Evolutionary conservation across 1,284 basidiomycete species (phyloP), one percentile per base, ranked within the genome.

Genomic region (Apiotrichum akiyoshidainum): DNA sequence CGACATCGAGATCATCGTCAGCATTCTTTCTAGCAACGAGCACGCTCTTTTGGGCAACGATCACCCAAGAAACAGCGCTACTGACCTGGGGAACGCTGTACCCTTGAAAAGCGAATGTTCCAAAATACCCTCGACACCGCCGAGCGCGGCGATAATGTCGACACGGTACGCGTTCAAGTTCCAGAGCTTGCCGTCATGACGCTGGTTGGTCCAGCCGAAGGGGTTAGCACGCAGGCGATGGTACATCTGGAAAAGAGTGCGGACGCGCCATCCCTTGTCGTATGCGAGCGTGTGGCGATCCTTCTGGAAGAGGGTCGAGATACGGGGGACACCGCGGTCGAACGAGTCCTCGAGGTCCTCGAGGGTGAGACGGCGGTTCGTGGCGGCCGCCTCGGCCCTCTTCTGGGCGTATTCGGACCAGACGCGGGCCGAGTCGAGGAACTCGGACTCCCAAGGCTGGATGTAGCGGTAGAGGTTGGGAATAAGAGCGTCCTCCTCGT

Each of bases 351-450:
- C 93, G 22, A 97, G 82, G 82, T 97, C 94, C 74, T 98, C 94
- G n/a, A 97, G 82, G 1, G 94, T 98, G 49, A 98, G 81, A 26
- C 96, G 87, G 59, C 95, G 88, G 78, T 99, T 98, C 76, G 97
- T 92, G 3, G 95, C 93, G 65, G 93, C 95, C 21, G 95, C 96
- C 75, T 99, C 96, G 79, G 98, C 98, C 65, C 96, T 83, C 84
- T 99, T 99, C 90, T 97, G 91, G 0, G 96, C 96, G 76, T 99
- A 99, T 79, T 99, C 96, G 3, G 90, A 92, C 96, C 96, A 99
- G 33, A 99, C 96, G 65, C 96, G 91, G 42, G 93, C 93, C 7
- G 92, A 96, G 76, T 99, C 96, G 65, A 96, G 79, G 81, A 99
- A 99, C 77, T 99, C 96, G 1, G 95, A 91, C 76, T 98, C 93